A percentile compares a stretch with the other conserved stretches of the same genome.
Evolutionary conservation across 2,329 filamentous ascomycete species (phyloP).

Genomic region (Penicillium sp.): DNA sequence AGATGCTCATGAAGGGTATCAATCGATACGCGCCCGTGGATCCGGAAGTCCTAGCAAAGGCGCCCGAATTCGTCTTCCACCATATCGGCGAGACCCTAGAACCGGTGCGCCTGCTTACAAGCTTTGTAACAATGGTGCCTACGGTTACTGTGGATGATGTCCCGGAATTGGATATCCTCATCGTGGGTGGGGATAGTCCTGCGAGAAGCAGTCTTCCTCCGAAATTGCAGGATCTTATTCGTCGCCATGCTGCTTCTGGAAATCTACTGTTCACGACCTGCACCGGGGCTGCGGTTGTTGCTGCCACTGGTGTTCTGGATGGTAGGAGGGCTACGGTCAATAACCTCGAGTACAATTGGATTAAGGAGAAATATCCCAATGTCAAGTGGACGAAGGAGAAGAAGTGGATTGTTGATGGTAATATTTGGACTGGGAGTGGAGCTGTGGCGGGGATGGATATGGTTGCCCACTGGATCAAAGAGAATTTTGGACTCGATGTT

Average conservation of each 20-base stretch:
- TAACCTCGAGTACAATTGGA: neutral
- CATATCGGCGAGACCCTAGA: constrained; percentile 36
- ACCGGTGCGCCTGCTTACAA: constrained; percentile 24
- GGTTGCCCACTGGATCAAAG: constrained; percentile 42
- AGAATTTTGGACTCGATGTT: constrained; percentile 34
- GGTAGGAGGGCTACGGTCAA: neutral
- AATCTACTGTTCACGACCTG: neutral
- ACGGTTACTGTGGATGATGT: neutral
- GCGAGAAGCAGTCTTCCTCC: neutral
- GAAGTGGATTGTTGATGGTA: constrained; percentile 48
- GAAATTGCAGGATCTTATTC: neutral
- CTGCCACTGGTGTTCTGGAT: neutral
- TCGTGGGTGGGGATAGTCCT: neutral
- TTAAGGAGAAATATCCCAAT: neutral
- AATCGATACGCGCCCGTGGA: constrained; percentile 17
- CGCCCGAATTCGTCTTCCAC: constrained; percentile 35
- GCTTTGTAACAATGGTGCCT: constrained; percentile 19
- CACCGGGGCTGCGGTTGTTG: neutral
- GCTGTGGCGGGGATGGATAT: constrained; percentile 50
- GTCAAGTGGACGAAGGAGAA: constrained; percentile 30
- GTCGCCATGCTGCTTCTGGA: neutral
- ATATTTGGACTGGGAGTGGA: constrained; percentile 50
- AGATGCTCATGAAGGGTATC: constrained; percentile 12
- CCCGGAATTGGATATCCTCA: neutral
- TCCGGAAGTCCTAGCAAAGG: constrained; percentile 19